phyloP scores from a whole-genome alignment of 805 yeast species.

The Candida corydali region DNA sequence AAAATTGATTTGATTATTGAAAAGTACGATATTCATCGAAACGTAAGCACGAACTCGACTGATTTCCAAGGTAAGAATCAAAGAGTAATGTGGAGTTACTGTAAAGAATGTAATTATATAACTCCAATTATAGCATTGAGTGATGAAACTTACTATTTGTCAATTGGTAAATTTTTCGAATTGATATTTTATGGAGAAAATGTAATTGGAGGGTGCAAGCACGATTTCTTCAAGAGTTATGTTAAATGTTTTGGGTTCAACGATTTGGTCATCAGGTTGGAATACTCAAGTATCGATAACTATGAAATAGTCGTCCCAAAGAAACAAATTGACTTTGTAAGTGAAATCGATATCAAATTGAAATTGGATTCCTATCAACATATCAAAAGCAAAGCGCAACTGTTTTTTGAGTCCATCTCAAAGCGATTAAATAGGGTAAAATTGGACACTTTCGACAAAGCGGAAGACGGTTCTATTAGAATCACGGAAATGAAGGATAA shows the following conservation, averaged over 20 bases:
- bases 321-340: slow-evolving; percentile 65
- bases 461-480: slow-evolving; percentile 61
- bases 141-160: slow-evolving; percentile 82
- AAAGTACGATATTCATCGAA: slow-evolving; percentile 22
- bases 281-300: slow-evolving; percentile 69
- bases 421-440: slow-evolving; percentile 74
- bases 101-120: slow-evolving; percentile 70
- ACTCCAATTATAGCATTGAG: slow-evolving; percentile 81
- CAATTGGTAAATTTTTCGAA: slow-evolving; percentile 92
- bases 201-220: slow-evolving; percentile 52
- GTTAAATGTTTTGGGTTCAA: slow-evolving; percentile 80
- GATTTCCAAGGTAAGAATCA: slow-evolving; percentile 31
- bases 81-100: slow-evolving; percentile 86
- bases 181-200: slow-evolving; percentile 65
- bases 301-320: slow-evolving; percentile 78
- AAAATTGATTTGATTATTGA: slow-evolving; percentile 77
- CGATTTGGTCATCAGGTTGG: slow-evolving; percentile 74
- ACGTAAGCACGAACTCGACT: slow-evolving; percentile 14
- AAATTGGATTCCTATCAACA: slow-evolving; percentile 59
- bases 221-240: slow-evolving; percentile 79
- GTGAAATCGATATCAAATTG: slow-evolving; percentile 61
- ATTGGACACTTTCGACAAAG: slow-evolving; percentile 63
- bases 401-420: slow-evolving; percentile 69
- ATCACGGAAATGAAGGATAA: slow-evolving; percentile 55
- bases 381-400: slow-evolving; percentile 48